Evolutionary conservation across 352 stramenopile species (phyloP).

Genomic region (Phytophthora rubi): DNA sequence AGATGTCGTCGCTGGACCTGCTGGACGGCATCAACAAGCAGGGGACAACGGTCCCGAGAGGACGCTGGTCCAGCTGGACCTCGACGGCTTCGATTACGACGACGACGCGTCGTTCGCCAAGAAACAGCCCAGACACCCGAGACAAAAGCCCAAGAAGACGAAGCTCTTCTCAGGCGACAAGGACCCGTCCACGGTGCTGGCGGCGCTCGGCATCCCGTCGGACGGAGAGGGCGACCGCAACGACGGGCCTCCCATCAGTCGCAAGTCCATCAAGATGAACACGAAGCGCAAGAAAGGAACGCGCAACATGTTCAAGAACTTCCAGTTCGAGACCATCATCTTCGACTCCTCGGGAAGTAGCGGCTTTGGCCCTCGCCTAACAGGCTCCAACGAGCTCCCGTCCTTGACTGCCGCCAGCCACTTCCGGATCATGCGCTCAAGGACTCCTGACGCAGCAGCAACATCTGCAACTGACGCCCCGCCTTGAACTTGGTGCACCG

Average conservation of each 20-base stretch:
- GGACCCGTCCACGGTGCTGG: slow-evolving; percentile 41
- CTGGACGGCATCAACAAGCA: slow-evolving; percentile 33
- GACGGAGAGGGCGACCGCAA: slow-evolving; percentile 22
- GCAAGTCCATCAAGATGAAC: slow-evolving; percentile 68
- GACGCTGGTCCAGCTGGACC: slow-evolving; percentile 53
- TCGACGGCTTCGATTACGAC: slow-evolving; percentile 39
- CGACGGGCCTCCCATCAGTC: slow-evolving; percentile 22
- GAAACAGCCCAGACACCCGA: slow-evolving; percentile 48
- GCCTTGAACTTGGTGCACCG: not conserved
- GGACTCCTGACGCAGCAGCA: not conserved
- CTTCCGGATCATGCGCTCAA: slow-evolving; percentile 1
- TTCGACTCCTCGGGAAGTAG: slow-evolving; percentile 53
- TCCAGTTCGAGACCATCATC: slow-evolving; percentile 89
- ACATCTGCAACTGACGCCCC: not conserved
- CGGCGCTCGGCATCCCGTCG: slow-evolving; percentile 38
- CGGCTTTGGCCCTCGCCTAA: slow-evolving; percentile 1
- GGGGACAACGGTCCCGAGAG: slow-evolving; percentile 41
- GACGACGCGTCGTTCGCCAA: slow-evolving; percentile 31
- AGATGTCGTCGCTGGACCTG: slow-evolving; percentile 23
- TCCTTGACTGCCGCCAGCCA: not conserved
- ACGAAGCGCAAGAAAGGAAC: slow-evolving; percentile 80
- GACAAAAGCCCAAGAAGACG: slow-evolving; percentile 45
- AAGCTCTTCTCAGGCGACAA: slow-evolving; percentile 44
- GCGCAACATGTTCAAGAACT: slow-evolving; percentile 75
- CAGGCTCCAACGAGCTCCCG: not conserved